Evolutionary conservation across 148 eudicot genomes (phyloP), one percentile per base, ranked within the genome.

Genomic region (Chenopodium berlandieri): DNA sequence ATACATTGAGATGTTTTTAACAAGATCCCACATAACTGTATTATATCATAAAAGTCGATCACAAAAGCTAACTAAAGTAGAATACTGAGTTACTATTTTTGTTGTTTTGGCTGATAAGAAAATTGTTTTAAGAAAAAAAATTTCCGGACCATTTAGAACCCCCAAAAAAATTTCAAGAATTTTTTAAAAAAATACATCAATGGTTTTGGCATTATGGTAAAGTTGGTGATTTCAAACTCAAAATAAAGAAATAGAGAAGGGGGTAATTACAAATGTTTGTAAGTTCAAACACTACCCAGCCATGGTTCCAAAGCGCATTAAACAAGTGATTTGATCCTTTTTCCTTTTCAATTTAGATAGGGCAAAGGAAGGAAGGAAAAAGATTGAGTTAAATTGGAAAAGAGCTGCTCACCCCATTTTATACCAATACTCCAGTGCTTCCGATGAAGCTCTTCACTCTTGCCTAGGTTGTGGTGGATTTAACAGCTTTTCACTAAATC

Each of bases 401-500:
- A 56, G 20, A 56, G 62, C 62, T 56, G 62, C 22, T 56, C 62
- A 56, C 62, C 62, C 62, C 54, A 54, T 56, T 22, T 19, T 23
- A 62, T 20, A 30, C 19, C 48, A 56, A 56, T 31, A 79, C 34
- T 20, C n/a, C 34, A 46, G 27, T 32, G 30, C 67, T 64, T 70
- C 52, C 34, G 25, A 34, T n/a, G 25, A 64, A 46, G 50, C 56
- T 52, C 44, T 40, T 40, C 44, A 50, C 17, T 69, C 48, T 5
- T 44, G 63, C 62, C 52, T 22, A 56, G 70, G 69, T 31, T 16
- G 25, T 1, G 34, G 16, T 17, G 52, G 10, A 7, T 7, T 8
- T n/a, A 22, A 19, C 32, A 82, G 69, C 76, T 56, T 31, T 75
- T 78, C 73, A 69, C 25, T 23, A 46, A 71, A 72, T 12, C 40